phyloP scores from a whole-genome alignment of 2,329 filamentous ascomycete genomes.

The Botryotinia calthae region DNA sequence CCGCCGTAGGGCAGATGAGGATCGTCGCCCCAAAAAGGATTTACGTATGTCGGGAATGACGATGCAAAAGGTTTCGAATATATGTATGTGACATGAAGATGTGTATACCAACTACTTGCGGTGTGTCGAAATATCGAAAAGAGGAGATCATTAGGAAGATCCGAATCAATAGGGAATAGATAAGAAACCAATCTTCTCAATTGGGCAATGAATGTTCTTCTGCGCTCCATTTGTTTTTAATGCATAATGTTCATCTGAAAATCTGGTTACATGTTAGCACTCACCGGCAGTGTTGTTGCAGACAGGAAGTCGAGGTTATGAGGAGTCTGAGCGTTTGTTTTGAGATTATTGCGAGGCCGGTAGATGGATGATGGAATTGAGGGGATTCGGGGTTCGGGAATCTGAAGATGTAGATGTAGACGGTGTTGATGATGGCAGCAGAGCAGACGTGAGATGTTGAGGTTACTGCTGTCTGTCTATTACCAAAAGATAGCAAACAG shows the following conservation, averaged over 20 bases:
- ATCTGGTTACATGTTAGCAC: background rate
- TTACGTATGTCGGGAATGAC: background rate
- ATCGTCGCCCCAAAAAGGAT: slow-evolving; percentile 26
- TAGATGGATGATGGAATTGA: background rate
- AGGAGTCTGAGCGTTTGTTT: slow-evolving; percentile 1
- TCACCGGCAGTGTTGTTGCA: background rate
- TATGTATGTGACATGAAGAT: slow-evolving; percentile 6
- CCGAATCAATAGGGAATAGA: background rate
- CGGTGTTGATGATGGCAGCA: background rate
- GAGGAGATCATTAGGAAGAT: background rate
- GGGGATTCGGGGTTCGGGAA: too few relatives aligned
- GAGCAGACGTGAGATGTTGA: background rate
- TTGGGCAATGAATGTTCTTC: background rate
- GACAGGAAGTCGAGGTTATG: slow-evolving; percentile 9
- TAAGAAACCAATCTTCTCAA: background rate
- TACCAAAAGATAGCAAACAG: background rate
- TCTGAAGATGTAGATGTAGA: background rate
- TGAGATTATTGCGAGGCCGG: background rate
- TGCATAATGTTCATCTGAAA: background rate
- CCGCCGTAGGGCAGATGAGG: slow-evolving; percentile 25
- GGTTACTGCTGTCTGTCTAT: background rate
- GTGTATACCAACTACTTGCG: background rate
- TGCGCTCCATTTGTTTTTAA: background rate
- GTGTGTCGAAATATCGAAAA: background rate
- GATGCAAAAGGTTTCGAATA: slow-evolving; percentile 1